phyloP scores from a whole-genome alignment of 257 asterid genomes.

The Ocimum tenuiflorum region DNA sequence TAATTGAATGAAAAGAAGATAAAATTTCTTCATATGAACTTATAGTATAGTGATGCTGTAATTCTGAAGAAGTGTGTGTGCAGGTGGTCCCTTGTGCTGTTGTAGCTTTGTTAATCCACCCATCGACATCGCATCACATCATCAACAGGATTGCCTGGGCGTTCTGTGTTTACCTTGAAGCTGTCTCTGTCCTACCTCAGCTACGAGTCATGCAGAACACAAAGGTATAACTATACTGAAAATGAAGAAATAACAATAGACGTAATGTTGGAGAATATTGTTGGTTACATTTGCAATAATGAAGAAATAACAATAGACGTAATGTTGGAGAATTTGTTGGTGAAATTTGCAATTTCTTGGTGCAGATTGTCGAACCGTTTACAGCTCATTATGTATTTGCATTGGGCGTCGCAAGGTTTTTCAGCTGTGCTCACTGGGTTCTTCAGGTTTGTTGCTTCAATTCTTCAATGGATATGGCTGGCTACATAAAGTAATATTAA shows the following conservation, averaged over 20 bases:
- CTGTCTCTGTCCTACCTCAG: constrained; percentile 64
- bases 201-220: constrained; percentile 66
- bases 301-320: neutral
- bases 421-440: constrained; percentile 65
- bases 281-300: no score
- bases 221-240: constrained; percentile 25
- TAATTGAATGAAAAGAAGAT: neutral
- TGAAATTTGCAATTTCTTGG: constrained; percentile 7
- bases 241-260: neutral
- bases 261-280: neutral
- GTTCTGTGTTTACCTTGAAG: constrained; percentile 58
- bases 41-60: neutral
- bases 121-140: constrained; percentile 39
- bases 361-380: constrained; percentile 61
- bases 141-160: constrained; percentile 53
- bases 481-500: neutral
- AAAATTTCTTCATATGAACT: neutral
- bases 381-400: constrained; percentile 67
- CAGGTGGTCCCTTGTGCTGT: constrained; percentile 55
- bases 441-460: constrained; percentile 44
- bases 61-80: constrained; percentile 1
- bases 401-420: constrained; percentile 61
- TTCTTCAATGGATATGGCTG: neutral
- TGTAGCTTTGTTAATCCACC: constrained; percentile 50
- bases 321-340: neutral